Evolutionary conservation across 106 monocot genomes (phyloP).

Genomic region (Allium sativum): DNA sequence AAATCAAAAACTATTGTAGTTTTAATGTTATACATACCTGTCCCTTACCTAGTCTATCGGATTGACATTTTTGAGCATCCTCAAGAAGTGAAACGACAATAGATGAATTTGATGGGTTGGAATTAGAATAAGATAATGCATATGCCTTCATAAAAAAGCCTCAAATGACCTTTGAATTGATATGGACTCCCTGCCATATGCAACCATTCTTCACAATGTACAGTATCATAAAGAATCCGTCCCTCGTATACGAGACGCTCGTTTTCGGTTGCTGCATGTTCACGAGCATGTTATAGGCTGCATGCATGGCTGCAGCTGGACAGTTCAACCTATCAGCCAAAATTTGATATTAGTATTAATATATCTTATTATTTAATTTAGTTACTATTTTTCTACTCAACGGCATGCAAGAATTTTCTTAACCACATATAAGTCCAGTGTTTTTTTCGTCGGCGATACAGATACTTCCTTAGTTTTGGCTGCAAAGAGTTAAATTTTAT

Average conservation of each 20-base stretch:
- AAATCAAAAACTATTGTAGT: too few species aligned
- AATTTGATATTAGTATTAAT: too few species aligned
- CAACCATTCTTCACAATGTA: conserved; percentile 80
- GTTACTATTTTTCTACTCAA: too few species aligned
- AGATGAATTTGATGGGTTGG: conserved; percentile 58
- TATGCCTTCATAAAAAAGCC: conserved; percentile 97
- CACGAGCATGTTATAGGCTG: conserved; percentile 83
- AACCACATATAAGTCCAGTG: too few species aligned
- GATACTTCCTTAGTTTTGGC: too few species aligned
- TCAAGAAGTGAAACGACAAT: conserved; percentile 76
- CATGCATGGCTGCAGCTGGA: conserved; percentile 89
- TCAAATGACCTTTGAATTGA: conserved; percentile 86
- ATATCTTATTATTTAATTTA: too few species aligned
- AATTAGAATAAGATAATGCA: conserved; percentile 81
- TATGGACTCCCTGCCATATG: conserved; percentile 83
- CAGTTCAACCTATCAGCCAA: conserved; percentile 81
- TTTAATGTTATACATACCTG: conserved; percentile 75
- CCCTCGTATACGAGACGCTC: conserved; percentile 95
- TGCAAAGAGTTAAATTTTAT: too few species aligned
- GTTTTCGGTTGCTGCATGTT: conserved; percentile 65
- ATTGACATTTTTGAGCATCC: conserved; percentile 85
- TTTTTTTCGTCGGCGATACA: too few species aligned
- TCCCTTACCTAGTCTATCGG: conserved; percentile 90
- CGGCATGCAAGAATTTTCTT: too few species aligned
- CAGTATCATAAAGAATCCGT: conserved; percentile 94